These are phyloP conservation scores for Raffaelea arxii DNA, from an alignment of 2,329 filamentous ascomycete species.

Conservation along the genomic window DNA sequence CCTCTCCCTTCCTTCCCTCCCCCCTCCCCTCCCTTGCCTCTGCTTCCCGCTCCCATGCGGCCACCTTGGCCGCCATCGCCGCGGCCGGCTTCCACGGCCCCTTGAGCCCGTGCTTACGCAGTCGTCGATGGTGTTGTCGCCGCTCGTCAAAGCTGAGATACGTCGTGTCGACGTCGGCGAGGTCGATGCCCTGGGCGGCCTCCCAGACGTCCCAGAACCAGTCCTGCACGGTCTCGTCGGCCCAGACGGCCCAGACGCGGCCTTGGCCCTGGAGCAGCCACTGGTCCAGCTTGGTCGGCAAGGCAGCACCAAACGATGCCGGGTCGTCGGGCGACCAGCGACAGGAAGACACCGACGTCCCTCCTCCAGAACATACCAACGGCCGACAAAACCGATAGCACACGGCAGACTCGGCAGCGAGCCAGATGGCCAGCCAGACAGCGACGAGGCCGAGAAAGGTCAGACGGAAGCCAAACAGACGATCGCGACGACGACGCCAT, in stretches of 20 bases:
- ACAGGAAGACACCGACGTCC: conserved; percentile 29
- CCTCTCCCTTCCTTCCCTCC: conserved; percentile 30
- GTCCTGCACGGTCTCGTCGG: conserved; percentile 36
- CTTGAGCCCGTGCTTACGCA: conserved; percentile 36
- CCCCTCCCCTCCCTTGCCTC: conserved; percentile 28
- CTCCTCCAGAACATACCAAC: conserved; percentile 29
- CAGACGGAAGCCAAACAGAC: conserved; percentile 25
- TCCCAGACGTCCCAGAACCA: conserved; percentile 38
- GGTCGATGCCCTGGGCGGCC: conserved; percentile 31
- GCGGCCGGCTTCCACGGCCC: conserved; percentile 25
- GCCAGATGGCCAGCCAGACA: conserved; percentile 41
- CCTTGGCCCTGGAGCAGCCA: conserved; percentile 46
- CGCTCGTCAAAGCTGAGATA: conserved; percentile 36
- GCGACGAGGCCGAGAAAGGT: conserved; percentile 37
- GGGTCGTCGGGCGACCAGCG: conserved; percentile 50
- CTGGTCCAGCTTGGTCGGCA: conserved; percentile 54
- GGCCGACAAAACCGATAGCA: conserved; percentile 46
- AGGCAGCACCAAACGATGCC: conserved; percentile 43
- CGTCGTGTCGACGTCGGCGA: conserved; percentile 31
- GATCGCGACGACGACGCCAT: conserved; percentile 24
- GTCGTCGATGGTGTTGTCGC: conserved; percentile 38
- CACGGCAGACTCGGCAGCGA: conserved; percentile 40
- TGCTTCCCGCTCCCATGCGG: conserved; percentile 33
- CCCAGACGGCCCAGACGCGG: conserved; percentile 25
- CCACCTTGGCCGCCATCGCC: conserved; percentile 32